Evolutionary conservation across 116 monocot species (phyloP).

Genomic region (Iris pallida): DNA sequence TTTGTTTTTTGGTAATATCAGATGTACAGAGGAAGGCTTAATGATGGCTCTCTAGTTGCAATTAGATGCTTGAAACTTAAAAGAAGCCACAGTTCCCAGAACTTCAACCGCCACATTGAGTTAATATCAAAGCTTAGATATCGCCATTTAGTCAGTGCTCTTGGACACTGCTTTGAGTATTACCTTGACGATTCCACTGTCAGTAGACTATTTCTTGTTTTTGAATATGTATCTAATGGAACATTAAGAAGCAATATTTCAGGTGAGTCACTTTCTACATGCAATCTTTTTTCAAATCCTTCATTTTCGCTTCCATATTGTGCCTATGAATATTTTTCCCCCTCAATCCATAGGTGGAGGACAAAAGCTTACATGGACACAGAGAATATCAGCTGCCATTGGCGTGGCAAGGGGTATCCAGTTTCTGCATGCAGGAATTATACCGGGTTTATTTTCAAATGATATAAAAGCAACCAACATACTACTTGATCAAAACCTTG

Average conservation of each 20-base stretch:
- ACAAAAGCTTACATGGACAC: slow-evolving; percentile 70
- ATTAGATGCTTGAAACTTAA: slow-evolving; percentile 82
- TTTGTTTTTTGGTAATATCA: slow-evolving; percentile 16
- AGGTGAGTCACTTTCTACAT: slow-evolving; percentile 32
- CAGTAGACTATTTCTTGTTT: slow-evolving; percentile 71
- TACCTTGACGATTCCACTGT: slow-evolving; percentile 71
- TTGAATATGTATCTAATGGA: slow-evolving; percentile 73
- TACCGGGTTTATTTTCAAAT: slow-evolving; percentile 80
- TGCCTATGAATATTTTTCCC: background rate
- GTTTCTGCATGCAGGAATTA: slow-evolving; percentile 85
- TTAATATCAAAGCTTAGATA: slow-evolving; percentile 86
- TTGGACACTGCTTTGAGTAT: slow-evolving; percentile 88
- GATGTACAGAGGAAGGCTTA: slow-evolving; percentile 74
- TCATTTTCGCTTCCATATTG: background rate
- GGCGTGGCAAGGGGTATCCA: slow-evolving; percentile 79
- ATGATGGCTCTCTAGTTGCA: slow-evolving; percentile 63
- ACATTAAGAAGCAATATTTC: slow-evolving; percentile 65
- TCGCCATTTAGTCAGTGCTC: slow-evolving; percentile 77
- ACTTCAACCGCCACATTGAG: slow-evolving; percentile 64
- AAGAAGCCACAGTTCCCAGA: slow-evolving; percentile 45
- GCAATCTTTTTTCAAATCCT: background rate
- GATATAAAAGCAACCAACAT: slow-evolving; percentile 64
- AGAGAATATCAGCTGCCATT: slow-evolving; percentile 79
- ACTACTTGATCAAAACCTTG: slow-evolving; percentile 69
- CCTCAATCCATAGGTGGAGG: slow-evolving; percentile 23